Evolutionary conservation across 768 basidiomycete genomes (phyloP).

Genomic region (Xerocomus spinulosus): DNA sequence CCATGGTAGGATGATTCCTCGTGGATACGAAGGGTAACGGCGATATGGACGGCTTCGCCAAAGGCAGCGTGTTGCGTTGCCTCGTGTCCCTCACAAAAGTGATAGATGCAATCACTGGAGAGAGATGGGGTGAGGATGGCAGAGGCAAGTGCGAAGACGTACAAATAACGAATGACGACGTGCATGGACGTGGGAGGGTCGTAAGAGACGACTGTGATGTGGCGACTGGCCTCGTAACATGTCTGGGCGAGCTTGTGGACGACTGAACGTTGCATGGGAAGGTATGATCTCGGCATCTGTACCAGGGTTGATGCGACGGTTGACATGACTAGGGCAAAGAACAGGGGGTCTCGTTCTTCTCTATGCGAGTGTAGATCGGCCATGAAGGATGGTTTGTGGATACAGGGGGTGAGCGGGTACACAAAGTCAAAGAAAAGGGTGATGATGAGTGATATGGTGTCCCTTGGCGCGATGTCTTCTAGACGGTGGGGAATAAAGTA

Average conservation of each 20-base stretch:
- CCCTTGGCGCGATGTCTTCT: constrained; percentile 77
- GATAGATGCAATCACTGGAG: constrained; percentile 73
- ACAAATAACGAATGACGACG: constrained; percentile 89
- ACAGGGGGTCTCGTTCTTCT: constrained; percentile 85
- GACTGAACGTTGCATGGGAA: constrained; percentile 80
- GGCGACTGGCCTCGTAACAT: constrained; percentile 78
- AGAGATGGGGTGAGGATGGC: constrained; percentile 6
- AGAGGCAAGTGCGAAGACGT: constrained; percentile 28
- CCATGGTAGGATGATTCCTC: constrained; percentile 81
- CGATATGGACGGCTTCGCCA: constrained; percentile 81
- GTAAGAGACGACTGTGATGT: constrained; percentile 74
- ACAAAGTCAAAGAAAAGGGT: constrained; percentile 92
- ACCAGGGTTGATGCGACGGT: constrained; percentile 84
- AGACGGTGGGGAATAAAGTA: constrained; percentile 73
- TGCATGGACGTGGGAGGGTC: constrained; percentile 82
- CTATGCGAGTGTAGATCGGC: constrained; percentile 76
- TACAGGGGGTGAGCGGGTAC: constrained; percentile 84
- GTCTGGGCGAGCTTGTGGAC: constrained; percentile 81
- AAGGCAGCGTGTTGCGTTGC: constrained; percentile 85
- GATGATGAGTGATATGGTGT: constrained; percentile 77
- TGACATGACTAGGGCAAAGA: constrained; percentile 87
- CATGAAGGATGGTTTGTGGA: constrained; percentile 90
- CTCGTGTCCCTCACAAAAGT: constrained; percentile 85
- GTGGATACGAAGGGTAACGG: constrained; percentile 78
- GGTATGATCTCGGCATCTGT: constrained; percentile 82